These are phyloP conservation scores for Dactylorhiza incarnata DNA, from an alignment of 106 monocot genomes.

Conservation along the genomic window DNA sequence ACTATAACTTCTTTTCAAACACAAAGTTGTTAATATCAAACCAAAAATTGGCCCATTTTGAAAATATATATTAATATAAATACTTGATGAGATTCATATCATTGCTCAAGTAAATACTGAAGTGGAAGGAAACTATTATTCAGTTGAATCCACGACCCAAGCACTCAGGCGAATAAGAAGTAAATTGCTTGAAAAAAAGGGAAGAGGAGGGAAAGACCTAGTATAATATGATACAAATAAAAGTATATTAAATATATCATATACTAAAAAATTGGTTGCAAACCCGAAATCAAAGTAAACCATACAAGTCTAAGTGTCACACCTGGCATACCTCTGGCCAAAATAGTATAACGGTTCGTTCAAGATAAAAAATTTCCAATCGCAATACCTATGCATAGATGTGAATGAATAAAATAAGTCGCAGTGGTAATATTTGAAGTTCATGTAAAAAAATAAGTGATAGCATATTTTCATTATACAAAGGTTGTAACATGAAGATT, in stretches of 20 bases:
- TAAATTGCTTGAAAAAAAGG: neutral
- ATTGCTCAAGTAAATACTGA: too few relatives aligned
- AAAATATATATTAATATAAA: too few relatives aligned
- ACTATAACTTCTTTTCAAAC: too few relatives aligned
- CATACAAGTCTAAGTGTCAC: neutral
- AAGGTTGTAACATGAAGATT: neutral
- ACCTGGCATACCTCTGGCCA: constrained; percentile 7
- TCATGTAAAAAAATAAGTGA: neutral
- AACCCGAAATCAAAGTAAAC: neutral
- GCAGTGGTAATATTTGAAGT: neutral
- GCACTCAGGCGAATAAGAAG: neutral
- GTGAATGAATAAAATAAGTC: neutral
- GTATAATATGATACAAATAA: neutral
- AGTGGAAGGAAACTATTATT: neutral
- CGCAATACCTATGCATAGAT: constrained; percentile 6
- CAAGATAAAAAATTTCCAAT: neutral
- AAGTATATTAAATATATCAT: constrained; percentile 1
- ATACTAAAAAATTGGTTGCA: neutral
- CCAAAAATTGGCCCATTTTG: too few relatives aligned
- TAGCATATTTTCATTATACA: neutral
- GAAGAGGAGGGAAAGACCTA: neutral
- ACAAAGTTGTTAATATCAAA: too few relatives aligned
- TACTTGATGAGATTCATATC: too few relatives aligned
- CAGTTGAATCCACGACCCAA: neutral
- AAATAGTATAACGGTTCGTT: neutral